phyloP scores from a whole-genome alignment of 768 basidiomycete genomes.

The Cubamyces sp. region DNA sequence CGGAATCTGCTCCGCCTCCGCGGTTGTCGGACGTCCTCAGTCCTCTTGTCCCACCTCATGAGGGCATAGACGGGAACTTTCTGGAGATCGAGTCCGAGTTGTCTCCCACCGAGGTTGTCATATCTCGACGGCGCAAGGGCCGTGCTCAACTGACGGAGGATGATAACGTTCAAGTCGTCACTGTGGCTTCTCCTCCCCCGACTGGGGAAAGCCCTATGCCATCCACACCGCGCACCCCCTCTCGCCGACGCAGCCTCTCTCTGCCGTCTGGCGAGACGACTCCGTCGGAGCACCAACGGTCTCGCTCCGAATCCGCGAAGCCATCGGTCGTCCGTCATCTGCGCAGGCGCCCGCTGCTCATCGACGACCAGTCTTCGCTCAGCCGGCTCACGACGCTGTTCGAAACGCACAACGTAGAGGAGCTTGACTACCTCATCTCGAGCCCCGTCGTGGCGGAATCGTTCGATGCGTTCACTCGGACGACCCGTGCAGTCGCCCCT shows the following conservation, averaged over 20 bases:
- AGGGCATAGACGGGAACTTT: constrained; percentile 22
- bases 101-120: constrained; percentile 16
- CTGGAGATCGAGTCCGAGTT: constrained; percentile 20
- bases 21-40: constrained; percentile 14
- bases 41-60: constrained; percentile 26
- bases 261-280: constrained; percentile 11
- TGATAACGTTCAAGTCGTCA: constrained; percentile 14
- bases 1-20: constrained; percentile 1
- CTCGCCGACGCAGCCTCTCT: constrained; percentile 22
- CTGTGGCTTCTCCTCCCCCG: constrained; percentile 16
- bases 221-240: constrained; percentile 17
- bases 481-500: constrained; percentile 4
- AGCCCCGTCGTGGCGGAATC: constrained; percentile 30
- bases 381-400: constrained; percentile 43
- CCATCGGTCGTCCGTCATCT: constrained; percentile 32
- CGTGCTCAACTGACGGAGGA: background rate
- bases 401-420: constrained; percentile 41
- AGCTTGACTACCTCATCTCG: constrained; percentile 38
- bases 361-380: constrained; percentile 44
- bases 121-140: background rate
- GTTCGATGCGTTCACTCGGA: constrained; percentile 23
- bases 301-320: constrained; percentile 24
- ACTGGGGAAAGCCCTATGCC: constrained; percentile 16
- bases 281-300: constrained; percentile 20
- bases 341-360: constrained; percentile 43